Conservation (phyloP, 1,284 basidiomycete genomes). For the Apiotrichum sp. region DNA sequence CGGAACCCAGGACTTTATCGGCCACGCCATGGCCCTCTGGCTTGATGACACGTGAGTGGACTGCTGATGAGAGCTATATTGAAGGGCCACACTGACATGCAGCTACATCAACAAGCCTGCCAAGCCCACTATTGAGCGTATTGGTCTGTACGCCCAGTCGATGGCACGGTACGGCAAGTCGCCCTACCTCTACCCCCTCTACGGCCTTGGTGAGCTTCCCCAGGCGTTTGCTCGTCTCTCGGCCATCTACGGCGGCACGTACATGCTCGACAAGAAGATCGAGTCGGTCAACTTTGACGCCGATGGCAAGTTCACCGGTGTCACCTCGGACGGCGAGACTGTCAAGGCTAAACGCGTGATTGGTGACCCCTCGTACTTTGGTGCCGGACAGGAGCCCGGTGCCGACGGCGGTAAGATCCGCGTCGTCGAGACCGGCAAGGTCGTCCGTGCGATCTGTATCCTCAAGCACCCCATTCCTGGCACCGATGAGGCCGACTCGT, state of each 20-base stretch:
- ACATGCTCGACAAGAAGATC: slow-evolving; percentile 98
- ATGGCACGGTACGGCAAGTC: slow-evolving; percentile 99
- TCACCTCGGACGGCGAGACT: slow-evolving; percentile 81
- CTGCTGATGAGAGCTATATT: no score
- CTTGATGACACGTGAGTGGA: slow-evolving; percentile 84
- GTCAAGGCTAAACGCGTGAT: slow-evolving; percentile 98
- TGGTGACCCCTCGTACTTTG: slow-evolving; percentile 97
- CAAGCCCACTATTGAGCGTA: slow-evolving; percentile 85
- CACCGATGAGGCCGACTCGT: slow-evolving; percentile 77
- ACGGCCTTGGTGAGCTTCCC: slow-evolving; percentile 96
- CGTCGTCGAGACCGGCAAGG: slow-evolving; percentile 88
- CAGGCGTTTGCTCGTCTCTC: slow-evolving; percentile 97
- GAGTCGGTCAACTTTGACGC: slow-evolving; percentile 81
- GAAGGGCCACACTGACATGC: neutral
- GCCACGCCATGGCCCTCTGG: slow-evolving; percentile 98
- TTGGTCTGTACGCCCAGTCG: slow-evolving; percentile 94
- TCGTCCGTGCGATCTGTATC: slow-evolving; percentile 95
- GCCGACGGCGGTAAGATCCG: slow-evolving; percentile 64
- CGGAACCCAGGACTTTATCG: slow-evolving; percentile 98
- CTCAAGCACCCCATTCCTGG: slow-evolving; percentile 98
- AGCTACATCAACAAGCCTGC: slow-evolving; percentile 92
- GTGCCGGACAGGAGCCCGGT: slow-evolving; percentile 54
- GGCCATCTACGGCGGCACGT: slow-evolving; percentile 98
- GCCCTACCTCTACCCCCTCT: slow-evolving; percentile 98
- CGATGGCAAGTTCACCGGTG: slow-evolving; percentile 88